A percentile compares a stretch with the other conserved stretches of the same genome.
Evolutionary conservation across 2,329 filamentous ascomycete genomes (phyloP).

Genomic region (Neoscytalidium dimidiatum): DNA sequence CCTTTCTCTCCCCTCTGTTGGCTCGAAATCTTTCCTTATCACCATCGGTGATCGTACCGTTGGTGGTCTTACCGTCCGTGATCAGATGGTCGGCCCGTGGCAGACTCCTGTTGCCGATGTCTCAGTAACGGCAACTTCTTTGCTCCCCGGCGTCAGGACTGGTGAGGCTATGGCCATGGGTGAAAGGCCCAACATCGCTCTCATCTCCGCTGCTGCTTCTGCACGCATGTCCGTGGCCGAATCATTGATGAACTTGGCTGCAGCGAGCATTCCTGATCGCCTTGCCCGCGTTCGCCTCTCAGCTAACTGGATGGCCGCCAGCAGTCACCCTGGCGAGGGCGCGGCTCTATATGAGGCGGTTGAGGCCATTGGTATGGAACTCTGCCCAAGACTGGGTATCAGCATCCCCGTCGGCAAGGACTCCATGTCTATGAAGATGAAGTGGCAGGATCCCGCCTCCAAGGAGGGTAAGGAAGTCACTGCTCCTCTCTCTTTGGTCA

Average conservation of each 20-base stretch:
- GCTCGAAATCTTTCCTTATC: constrained; percentile 96
- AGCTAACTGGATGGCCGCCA: constrained; percentile 99
- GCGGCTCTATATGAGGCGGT: constrained; percentile 93
- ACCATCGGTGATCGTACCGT: constrained; percentile 94
- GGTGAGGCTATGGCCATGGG: constrained; percentile 99
- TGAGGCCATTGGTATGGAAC: constrained; percentile 85
- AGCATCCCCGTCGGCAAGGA: constrained; percentile 97
- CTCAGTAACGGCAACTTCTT: constrained; percentile 83
- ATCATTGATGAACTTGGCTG: constrained; percentile 88
- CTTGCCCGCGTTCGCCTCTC: constrained; percentile 82
- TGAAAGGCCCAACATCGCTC: constrained; percentile 82
- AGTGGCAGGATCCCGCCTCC: constrained; percentile 74
- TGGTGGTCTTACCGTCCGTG: constrained; percentile 81
- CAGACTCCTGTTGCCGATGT: constrained; percentile 93
- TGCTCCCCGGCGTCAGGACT: constrained; percentile 69
- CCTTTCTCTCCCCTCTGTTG: constrained; percentile 81
- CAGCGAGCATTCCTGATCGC: constrained; percentile 71
- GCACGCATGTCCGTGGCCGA: constrained; percentile 96
- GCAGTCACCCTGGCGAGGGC: constrained; percentile 87
- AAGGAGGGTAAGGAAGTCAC: constrained; percentile 80
- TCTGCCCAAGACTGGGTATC: constrained; percentile 87
- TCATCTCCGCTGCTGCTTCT: constrained; percentile 87
- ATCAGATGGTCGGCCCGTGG: constrained; percentile 97
- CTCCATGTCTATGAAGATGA: constrained; percentile 98
- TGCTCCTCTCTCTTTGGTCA: constrained; percentile 85